phyloP scores from a whole-genome alignment of 2,329 filamentous ascomycete species.

The Trichoderma semiorbis region DNA sequence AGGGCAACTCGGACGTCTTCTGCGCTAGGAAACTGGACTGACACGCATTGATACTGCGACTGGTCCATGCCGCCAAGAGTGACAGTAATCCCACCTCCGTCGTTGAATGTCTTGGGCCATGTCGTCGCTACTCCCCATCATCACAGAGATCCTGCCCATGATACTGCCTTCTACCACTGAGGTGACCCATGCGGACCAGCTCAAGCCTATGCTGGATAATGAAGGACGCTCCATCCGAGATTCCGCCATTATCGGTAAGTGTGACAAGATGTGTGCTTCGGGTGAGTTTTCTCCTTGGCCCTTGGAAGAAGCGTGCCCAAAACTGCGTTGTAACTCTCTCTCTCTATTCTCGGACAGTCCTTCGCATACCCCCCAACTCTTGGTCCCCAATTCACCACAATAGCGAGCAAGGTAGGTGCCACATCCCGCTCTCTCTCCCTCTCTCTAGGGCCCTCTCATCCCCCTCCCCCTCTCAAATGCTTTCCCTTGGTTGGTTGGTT shows the following conservation, averaged over 20 bases:
- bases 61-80: slow-evolving; percentile 12
- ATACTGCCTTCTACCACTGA: slow-evolving; percentile 57
- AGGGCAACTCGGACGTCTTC: neutral
- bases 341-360: slow-evolving; percentile 39
- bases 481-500: neutral
- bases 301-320: slow-evolving; percentile 5
- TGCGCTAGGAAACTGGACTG: neutral
- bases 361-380: slow-evolving; percentile 61
- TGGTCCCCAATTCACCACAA: slow-evolving; percentile 65
- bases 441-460: neutral
- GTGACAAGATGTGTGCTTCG: slow-evolving; percentile 63
- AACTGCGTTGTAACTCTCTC: slow-evolving; percentile 13
- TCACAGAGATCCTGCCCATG: slow-evolving; percentile 58
- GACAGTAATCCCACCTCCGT: neutral
- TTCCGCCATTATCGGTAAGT: slow-evolving; percentile 61
- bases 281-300: slow-evolving; percentile 41
- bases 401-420: slow-evolving; percentile 58
- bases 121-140: slow-evolving; percentile 52
- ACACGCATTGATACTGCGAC: neutral
- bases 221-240: slow-evolving; percentile 34
- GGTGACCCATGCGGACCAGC: slow-evolving; percentile 48
- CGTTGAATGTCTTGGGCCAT: slow-evolving; percentile 31
- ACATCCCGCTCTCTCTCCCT: neutral
- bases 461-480: neutral
- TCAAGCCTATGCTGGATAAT: slow-evolving; percentile 35